Base-by-base conservation (phyloP, 345 rosid genomes). In the Acer negundo region DNA sequence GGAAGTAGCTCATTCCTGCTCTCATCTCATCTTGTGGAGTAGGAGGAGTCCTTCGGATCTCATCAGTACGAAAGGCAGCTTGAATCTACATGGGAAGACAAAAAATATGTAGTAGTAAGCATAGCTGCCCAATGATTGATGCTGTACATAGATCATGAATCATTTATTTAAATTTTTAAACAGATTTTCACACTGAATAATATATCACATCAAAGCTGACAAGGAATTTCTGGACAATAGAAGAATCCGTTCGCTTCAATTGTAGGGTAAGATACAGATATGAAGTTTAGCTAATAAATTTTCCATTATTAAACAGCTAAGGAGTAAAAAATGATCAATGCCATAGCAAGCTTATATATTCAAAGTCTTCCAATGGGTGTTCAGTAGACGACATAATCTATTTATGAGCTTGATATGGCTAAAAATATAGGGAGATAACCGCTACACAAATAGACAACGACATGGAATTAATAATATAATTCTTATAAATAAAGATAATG, bases 11-110 rank as follows among this genome's bases (percentile, higher is more conserved):
- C 98, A 95, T 90, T 69, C 99, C 99, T 6, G 96, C 98, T 84
- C 99, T 91, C 99, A 96, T 96, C 79, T 96, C 99, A 86, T 96
- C 99, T 75, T 96, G 99, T 3, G 99, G 99, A 78, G 99, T 87
- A 6, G 99, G 99, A 76, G 99, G 97, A 70, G 94, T 90, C 81
- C 99, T 91, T 59, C 97, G 88, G 68, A 96, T 96, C 86, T 94
- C 99, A 82, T 96, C 99, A 0, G 99, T 96, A 23, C 97, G 95
- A 75, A 94, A 96, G 38, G 99, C 99, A 86, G 99, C 99, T 94
- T 96, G 99, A 84, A 96, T 96, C 99, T 95, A 61, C 56, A 77
- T 3, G 55, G 35, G 56, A 73, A 51, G 63, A 71, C 77, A 77
- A 13, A 47, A 47, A 13, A 63, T 63, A 8, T 42, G 19, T 1